phyloP scores from a whole-genome alignment of 208 protist species.

The Naegleria fowleri region DNA sequence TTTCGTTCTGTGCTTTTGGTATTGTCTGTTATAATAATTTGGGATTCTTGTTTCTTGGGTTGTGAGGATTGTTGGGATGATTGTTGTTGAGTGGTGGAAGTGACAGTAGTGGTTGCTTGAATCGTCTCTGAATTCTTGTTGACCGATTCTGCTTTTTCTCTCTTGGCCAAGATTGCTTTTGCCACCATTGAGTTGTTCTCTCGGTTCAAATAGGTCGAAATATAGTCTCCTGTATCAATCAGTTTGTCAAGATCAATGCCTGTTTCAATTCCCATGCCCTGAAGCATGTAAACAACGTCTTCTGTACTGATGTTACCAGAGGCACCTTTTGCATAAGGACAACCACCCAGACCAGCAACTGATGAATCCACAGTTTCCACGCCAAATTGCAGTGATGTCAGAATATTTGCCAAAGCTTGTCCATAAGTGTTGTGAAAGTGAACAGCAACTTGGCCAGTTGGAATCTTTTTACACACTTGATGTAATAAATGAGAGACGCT shows the following conservation, averaged over 20 bases:
- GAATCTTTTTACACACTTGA: slow-evolving; percentile 39
- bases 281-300: slow-evolving; percentile 69
- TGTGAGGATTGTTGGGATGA: background rate
- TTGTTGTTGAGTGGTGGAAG: background rate
- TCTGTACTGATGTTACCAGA: slow-evolving; percentile 66
- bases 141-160: background rate
- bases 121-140: background rate
- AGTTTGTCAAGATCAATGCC: slow-evolving; percentile 41
- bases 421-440: slow-evolving; percentile 73
- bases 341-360: slow-evolving; percentile 61
- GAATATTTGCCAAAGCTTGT: slow-evolving; percentile 63
- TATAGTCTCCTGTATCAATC: slow-evolving; percentile 30
- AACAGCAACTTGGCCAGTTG: slow-evolving; percentile 51
- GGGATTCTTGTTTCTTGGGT: background rate
- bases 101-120: background rate
- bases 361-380: slow-evolving; percentile 52
- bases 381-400: slow-evolving; percentile 50
- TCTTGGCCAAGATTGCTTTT: background rate
- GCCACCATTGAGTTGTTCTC: background rate
- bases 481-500: slow-evolving; percentile 36
- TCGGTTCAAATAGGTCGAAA: background rate
- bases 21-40: too few relatives aligned
- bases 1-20: background rate
- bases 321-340: slow-evolving; percentile 57
- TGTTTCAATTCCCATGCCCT: slow-evolving; percentile 58